Evolutionary conservation across 495 filamentous ascomycete species (phyloP).

Genomic region (Penicillium goetzii): DNA sequence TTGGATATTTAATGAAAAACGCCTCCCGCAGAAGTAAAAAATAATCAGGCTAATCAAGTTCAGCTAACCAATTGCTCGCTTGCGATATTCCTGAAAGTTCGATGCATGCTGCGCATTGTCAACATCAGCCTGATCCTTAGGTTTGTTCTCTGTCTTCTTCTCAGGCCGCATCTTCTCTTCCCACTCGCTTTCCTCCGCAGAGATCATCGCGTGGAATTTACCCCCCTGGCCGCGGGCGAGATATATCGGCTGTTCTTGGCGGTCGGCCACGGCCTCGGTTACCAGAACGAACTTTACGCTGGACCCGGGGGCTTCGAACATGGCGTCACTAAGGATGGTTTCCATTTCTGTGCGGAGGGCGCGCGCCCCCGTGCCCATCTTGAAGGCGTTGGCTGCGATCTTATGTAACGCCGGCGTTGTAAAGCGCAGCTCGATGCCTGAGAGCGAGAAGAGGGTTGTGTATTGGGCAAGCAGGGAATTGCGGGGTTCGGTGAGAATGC

Average conservation of each 20-base stretch:
- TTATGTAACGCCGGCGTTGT: constrained; percentile 77
- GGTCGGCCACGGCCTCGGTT: constrained; percentile 71
- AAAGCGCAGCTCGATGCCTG: constrained; percentile 80
- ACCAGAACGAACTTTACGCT: constrained; percentile 73
- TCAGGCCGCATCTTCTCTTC: constrained; percentile 47
- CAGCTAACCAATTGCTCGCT: constrained; percentile 34
- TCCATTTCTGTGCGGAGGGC: constrained; percentile 91
- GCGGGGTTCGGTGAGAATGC: constrained; percentile 89
- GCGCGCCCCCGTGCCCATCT: constrained; percentile 84
- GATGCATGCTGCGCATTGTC: constrained; percentile 30
- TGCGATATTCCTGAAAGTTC: constrained; percentile 62
- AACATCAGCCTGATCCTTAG: constrained; percentile 28
- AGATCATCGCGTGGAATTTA: constrained; percentile 61
- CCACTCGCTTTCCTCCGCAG: constrained; percentile 67
- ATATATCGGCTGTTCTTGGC: constrained; percentile 63
- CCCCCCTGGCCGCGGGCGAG: constrained; percentile 63
- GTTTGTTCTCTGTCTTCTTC: constrained; percentile 38
- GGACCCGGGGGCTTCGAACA: constrained; percentile 86
- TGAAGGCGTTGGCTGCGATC: constrained; percentile 72
- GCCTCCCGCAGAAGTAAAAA: background rate
- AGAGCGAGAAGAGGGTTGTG: constrained; percentile 79
- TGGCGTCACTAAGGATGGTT: constrained; percentile 79
- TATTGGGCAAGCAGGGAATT: constrained; percentile 88
- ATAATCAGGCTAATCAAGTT: background rate
- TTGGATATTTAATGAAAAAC: constrained; percentile 3